Base-by-base conservation (phyloP, 2,329 filamentous ascomycete genomes). In the Phyllosticta capitalensis region DNA sequence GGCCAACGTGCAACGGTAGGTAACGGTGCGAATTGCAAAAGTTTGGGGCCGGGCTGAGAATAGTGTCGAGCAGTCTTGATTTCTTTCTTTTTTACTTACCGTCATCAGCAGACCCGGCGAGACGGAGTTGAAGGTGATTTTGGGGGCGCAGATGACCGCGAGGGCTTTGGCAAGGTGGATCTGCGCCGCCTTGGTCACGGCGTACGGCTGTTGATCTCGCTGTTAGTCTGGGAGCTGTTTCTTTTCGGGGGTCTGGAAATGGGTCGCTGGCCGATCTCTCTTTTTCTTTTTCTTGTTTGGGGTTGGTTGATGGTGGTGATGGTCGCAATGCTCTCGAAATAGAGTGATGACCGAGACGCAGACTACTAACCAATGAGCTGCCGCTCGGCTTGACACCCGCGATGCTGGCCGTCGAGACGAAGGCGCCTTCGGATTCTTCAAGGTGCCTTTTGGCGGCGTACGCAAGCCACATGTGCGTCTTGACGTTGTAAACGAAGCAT, bases 141-240 rank as follows among this genome's bases (percentile, higher is more conserved):
- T 86, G 1, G 78, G 75, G 0, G 84, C 84, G 64, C 86, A 80
- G 14, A 82, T 83, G 58, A 79, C 74, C 2, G 85, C 85, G 50
- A 88, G 72, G 61, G 83, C 82, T 67, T 84, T 85, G 75, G 85
- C 84, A 52, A 88, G 71, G 71, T 88, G 86, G 57, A 88, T 72
- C 61, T 82, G 81, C 10, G 89, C 89, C 0, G 89, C 88, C 69
- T 94, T 94, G 20, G 87, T 88, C 5, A 91, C 87, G 0, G 85
- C 79, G 67, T 94, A 94, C 5, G 89, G 83, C 80, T 60, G 33
- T 10, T 3, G 24, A n/a, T n/a, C 7, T 6, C 4, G 6, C 7
- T n/a, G 12, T n/a, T 3, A n/a, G 38, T n/a, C 14, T 2, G 38
- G 5, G 38, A n/a, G n/a, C n/a, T 45, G 17, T n/a, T 45, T 45